Percentiles rank a stretch among this genome's conserved stretches.
Evolutionary conservation across 768 basidiomycete species (phyloP).

Genomic region (Russula virescens): DNA sequence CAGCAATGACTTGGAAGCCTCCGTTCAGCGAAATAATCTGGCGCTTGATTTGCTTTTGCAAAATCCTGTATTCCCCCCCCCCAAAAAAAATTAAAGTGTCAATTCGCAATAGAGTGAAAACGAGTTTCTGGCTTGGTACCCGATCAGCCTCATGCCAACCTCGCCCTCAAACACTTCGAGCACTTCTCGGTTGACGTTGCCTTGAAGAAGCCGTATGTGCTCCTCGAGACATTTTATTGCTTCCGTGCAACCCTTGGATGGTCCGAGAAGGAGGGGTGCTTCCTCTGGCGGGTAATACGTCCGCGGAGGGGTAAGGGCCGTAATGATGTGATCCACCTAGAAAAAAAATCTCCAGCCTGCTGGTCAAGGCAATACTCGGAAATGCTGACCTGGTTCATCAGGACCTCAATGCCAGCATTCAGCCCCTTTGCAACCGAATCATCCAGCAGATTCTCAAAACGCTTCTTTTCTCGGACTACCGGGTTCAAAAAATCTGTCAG

Average conservation of each 20-base stretch:
- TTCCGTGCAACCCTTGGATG: constrained; percentile 83
- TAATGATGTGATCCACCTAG: constrained; percentile 90
- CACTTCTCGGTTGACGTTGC: constrained; percentile 93
- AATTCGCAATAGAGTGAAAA: constrained; percentile 1
- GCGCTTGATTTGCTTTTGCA: constrained; percentile 94
- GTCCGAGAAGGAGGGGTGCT: constrained; percentile 69
- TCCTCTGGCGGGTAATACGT: constrained; percentile 91
- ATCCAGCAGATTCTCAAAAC: constrained; percentile 87
- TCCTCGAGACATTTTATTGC: constrained; percentile 83
- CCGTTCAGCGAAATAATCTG: constrained; percentile 94
- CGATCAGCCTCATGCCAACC: constrained; percentile 70
- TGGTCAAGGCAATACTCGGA: neutral
- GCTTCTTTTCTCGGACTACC: constrained; percentile 94
- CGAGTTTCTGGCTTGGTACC: constrained; percentile 22
- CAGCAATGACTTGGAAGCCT: constrained; percentile 94
- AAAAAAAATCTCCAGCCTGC: neutral
- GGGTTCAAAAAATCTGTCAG: constrained; percentile 88
- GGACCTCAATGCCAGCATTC: constrained; percentile 90
- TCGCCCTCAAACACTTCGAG: constrained; percentile 98
- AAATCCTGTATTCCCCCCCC: constrained; percentile 62
- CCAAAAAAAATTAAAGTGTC: neutral
- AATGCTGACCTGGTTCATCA: constrained; percentile 81
- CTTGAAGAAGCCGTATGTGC: constrained; percentile 88
- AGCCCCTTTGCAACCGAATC: constrained; percentile 90
- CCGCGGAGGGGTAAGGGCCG: constrained; percentile 71